Evolutionary conservation across 1,139 yeast genomes (phyloP), one percentile per base, ranked within the genome.

Genomic region (Debaryomycetaceae sp.): DNA sequence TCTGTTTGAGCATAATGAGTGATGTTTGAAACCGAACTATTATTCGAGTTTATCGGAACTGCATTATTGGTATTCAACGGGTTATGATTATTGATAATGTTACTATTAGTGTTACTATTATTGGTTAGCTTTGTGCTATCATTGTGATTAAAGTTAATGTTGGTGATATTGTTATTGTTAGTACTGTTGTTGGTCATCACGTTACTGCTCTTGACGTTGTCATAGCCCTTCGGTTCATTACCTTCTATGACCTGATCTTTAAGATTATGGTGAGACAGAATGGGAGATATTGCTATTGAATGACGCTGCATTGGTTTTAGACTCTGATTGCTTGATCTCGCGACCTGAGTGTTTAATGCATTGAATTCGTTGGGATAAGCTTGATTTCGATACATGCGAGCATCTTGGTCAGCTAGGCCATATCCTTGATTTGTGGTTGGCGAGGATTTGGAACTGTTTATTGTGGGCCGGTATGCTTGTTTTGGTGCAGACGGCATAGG

Each of bases 241-340:
- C 11, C 31, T 27, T 27, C 36, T 34, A 34, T 34, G 23, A 9
- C 22, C 7, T 8, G 13, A 34, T 34, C 22, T 8, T 34, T 34
- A 4, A 7, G 22, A 20, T 35, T 24, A 3, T 39, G 20, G 24
- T 42, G 41, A 6, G 48, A 42, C 30, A 44, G 41, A 6, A 41
- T 42, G 5, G 56, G 53, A 5, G 55, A 51, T 17, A 50, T 45
- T 11, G 56, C 56, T 20, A 52, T 52, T 2, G 55, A 51, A 39
- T 52, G 55, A 35, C 55, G 46, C 40, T 52, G 56, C 34, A 44
- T 44, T 24, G 52, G 52, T 37, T 43, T 42, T 22, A 34, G 27
- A 13, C 20, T 22, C 6, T 22, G 39, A 11, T 24, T 37, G 11
- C 31, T 23, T 24, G 24, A 22, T n/a, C 17, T 22, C 17, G 14